phyloP scores from a whole-genome alignment of 129 eudicot species.

The Pittosporum tobira region DNA sequence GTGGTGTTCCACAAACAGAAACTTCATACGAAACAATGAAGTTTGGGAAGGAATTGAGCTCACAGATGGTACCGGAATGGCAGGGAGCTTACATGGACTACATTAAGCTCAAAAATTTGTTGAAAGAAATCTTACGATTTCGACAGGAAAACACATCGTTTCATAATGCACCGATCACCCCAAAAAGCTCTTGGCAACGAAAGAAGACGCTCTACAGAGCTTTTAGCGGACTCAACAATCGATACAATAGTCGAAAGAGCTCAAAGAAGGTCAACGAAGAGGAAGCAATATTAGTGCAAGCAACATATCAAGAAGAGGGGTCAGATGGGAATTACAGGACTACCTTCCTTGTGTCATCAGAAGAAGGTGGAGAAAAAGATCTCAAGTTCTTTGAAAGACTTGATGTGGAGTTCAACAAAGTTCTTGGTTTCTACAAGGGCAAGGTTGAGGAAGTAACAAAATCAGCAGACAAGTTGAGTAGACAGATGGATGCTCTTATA shows the following conservation, averaged over 20 bases:
- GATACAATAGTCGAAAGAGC: slow-evolving; percentile 1
- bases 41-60: slow-evolving; percentile 4
- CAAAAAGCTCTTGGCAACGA: slow-evolving; percentile 12
- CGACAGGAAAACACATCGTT: background rate
- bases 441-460: slow-evolving; percentile 37
- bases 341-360: slow-evolving; percentile 17
- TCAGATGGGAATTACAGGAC: slow-evolving; percentile 13
- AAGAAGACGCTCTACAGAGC: slow-evolving; percentile 29
- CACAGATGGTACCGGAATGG: slow-evolving; percentile 6
- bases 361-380: slow-evolving; percentile 23
- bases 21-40: background rate
- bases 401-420: slow-evolving; percentile 32
- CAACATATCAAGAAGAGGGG: background rate
- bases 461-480: slow-evolving; percentile 39
- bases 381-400: slow-evolving; percentile 20
- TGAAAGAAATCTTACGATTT: background rate
- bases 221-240: slow-evolving; percentile 26
- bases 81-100: background rate
- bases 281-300: slow-evolving; percentile 23
- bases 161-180: background rate
- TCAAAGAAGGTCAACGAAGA: slow-evolving; percentile 12
- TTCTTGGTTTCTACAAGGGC: slow-evolving; percentile 16
- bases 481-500: slow-evolving; percentile 56
- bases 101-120: background rate
- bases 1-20: no score